Evolutionary conservation across 176 grass and related monocot species (phyloP).

Genomic region (Carex littledalei): DNA sequence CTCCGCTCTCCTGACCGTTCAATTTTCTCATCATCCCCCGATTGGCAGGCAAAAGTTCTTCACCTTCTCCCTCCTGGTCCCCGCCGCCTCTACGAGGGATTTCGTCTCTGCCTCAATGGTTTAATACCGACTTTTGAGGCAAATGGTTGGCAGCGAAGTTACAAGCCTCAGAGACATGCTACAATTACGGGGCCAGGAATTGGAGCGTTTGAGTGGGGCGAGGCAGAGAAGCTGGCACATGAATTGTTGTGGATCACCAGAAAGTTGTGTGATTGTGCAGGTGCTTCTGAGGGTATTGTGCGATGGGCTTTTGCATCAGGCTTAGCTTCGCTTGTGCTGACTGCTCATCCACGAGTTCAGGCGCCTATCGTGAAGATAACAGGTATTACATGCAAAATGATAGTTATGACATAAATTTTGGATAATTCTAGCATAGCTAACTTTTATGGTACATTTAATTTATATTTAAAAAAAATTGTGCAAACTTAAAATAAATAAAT

Average conservation of each 20-base stretch:
- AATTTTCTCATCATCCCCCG: neutral
- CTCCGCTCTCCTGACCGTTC: conserved; percentile 22
- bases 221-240: conserved; percentile 39
- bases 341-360: conserved; percentile 36
- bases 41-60: conserved; percentile 25
- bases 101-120: conserved; percentile 27
- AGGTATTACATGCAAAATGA: neutral
- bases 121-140: conserved; percentile 21
- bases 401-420: neutral
- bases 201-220: conserved; percentile 24
- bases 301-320: conserved; percentile 36
- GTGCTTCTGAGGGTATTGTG: conserved; percentile 19
- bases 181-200: conserved; percentile 1
- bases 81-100: conserved; percentile 15
- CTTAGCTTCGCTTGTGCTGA: conserved; percentile 25
- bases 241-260: conserved; percentile 34
- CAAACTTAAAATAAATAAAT: no score
- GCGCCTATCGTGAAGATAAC: conserved; percentile 29
- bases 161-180: conserved; percentile 22
- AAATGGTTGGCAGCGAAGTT: neutral
- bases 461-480: no score
- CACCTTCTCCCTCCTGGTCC: conserved; percentile 29
- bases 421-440: no score
- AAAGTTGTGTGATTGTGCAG: conserved; percentile 28
- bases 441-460: no score